Percentiles rank a stretch among this genome's conserved stretches.
phyloP scores from a whole-genome alignment of 73 alveolate genomes.

The Uronychia binucleata region DNA sequence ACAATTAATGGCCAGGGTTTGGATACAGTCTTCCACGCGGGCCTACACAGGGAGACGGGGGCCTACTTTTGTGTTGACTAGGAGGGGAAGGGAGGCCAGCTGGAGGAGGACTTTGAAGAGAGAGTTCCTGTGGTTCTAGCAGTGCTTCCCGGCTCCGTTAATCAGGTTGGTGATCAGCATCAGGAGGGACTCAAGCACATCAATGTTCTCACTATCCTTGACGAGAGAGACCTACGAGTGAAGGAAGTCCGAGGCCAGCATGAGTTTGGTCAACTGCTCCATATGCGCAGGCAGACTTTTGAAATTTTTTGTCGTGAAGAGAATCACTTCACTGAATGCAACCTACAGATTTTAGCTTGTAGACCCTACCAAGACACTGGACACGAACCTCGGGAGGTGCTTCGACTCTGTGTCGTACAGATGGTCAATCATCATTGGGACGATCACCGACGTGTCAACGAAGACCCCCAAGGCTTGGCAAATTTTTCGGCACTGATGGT shows the following conservation, averaged over 20 bases:
- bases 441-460: slow-evolving; percentile 25
- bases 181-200: slow-evolving; percentile 32
- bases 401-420: slow-evolving; percentile 46
- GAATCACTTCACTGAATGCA: slow-evolving; percentile 36
- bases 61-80: neutral
- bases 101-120: slow-evolving; percentile 41
- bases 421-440: slow-evolving; percentile 57
- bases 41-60: too few species aligned
- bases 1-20: slow-evolving; percentile 27
- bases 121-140: slow-evolving; percentile 25
- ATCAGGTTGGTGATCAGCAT: slow-evolving; percentile 32
- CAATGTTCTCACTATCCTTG: slow-evolving; percentile 30
- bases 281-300: slow-evolving; percentile 6
- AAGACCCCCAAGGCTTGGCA: slow-evolving; percentile 17
- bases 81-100: slow-evolving; percentile 36
- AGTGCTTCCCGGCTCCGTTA: slow-evolving; percentile 38
- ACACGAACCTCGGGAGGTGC: slow-evolving; percentile 46
- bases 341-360: neutral
- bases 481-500: neutral
- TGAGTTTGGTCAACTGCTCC: slow-evolving; percentile 10
- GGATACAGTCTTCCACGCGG: slow-evolving; percentile 39
- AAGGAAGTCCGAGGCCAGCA: slow-evolving; percentile 32
- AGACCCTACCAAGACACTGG: slow-evolving; percentile 15
- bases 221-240: neutral
- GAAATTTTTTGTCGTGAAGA: slow-evolving; percentile 28